These are phyloP conservation scores for Dryas octopetala DNA, from an alignment of 306 rosid species.

Conservation along the genomic window DNA sequence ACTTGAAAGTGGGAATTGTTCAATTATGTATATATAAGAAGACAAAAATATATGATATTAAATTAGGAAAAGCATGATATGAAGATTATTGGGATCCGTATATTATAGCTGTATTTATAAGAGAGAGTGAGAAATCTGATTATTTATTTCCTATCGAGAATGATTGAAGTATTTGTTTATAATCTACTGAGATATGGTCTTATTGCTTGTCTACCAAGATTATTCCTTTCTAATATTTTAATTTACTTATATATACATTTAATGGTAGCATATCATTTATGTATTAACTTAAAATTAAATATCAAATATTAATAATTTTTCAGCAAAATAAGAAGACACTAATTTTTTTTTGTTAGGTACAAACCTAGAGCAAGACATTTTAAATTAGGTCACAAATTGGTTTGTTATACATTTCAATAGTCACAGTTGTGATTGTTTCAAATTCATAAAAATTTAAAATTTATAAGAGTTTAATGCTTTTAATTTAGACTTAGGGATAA, in stretches of 20 bases:
- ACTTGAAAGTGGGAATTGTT: conserved; percentile 34
- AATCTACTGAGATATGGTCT: conserved; percentile 52
- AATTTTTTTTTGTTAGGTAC: too few species aligned
- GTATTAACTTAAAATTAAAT: too few species aligned
- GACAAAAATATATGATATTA: conserved; percentile 36
- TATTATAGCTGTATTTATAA: conserved; percentile 22
- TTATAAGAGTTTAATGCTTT: too few species aligned
- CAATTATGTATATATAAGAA: conserved; percentile 29
- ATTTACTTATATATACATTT: background rate
- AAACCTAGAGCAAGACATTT: too few species aligned
- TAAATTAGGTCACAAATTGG: too few species aligned
- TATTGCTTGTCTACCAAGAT: conserved; percentile 41
- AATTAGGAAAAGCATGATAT: conserved; percentile 22
- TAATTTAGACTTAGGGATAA: too few species aligned
- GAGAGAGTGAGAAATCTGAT: conserved; percentile 18
- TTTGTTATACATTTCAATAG: too few species aligned
- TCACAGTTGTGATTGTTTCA: too few species aligned
- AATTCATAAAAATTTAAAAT: too few species aligned
- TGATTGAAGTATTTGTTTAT: conserved; percentile 42
- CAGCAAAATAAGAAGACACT: too few species aligned
- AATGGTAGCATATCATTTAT: too few species aligned
- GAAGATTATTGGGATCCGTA: conserved; percentile 35
- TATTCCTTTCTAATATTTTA: conserved; percentile 27
- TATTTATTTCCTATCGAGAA: conserved; percentile 36
- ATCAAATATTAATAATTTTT: too few species aligned